Evolutionary conservation across 495 filamentous ascomycete genomes (phyloP).

Genomic region (Annulohypoxylon moriforme): DNA sequence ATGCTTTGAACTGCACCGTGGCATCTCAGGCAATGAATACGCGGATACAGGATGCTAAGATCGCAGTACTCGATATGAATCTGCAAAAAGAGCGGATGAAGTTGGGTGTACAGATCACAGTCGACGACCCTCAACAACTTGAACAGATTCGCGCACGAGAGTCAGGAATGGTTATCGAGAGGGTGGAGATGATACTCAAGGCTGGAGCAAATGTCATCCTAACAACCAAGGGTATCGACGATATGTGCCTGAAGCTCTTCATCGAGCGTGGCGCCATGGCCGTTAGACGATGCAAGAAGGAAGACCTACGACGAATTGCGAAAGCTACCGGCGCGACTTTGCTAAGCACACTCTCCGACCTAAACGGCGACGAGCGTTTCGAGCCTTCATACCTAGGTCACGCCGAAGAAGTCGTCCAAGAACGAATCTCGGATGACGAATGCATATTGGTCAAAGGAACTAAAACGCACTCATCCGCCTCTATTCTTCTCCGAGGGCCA

Average conservation of each 20-base stretch:
- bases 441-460: conserved; percentile 97
- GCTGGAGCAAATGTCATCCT: conserved; percentile 95
- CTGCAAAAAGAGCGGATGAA: conserved; percentile 99
- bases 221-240: conserved; percentile 98
- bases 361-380: conserved; percentile 98
- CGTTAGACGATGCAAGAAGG: conserved; percentile 97
- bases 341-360: conserved; percentile 89
- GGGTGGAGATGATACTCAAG: conserved; percentile 97
- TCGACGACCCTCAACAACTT: conserved; percentile 95
- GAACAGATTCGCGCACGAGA: conserved; percentile 96
- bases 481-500: conserved; percentile 93
- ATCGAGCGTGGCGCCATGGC: conserved; percentile 96
- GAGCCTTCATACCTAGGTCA: conserved; percentile 87
- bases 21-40: conserved; percentile 99
- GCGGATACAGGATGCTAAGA: conserved; percentile 91
- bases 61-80: conserved; percentile 97
- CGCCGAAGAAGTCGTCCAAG: conserved; percentile 95
- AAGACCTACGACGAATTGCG: conserved; percentile 94
- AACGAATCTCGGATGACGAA: conserved; percentile 98
- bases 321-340: conserved; percentile 96
- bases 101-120: conserved; percentile 96
- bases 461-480: conserved; percentile 90
- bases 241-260: conserved; percentile 93
- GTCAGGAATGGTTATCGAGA: conserved; percentile 90
- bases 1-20: conserved; percentile 98